Evolutionary conservation across 176 grass and related monocot genomes (phyloP).

Genomic region (Triticum dicoccoides): DNA sequence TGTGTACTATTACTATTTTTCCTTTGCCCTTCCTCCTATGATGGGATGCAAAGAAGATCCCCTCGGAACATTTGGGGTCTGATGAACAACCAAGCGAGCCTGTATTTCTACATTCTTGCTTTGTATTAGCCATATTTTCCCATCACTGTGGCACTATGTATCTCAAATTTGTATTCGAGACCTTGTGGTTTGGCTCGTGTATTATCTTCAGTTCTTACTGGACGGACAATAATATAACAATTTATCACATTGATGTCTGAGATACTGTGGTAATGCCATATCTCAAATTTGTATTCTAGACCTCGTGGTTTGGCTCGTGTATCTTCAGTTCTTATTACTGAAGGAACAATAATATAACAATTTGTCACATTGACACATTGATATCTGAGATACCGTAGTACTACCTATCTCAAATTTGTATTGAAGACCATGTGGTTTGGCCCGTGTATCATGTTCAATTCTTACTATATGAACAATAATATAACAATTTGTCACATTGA

Average conservation of each 20-base stretch:
- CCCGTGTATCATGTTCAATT: conserved; percentile 31
- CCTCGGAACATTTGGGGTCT: conserved; percentile 12
- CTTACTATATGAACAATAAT: neutral
- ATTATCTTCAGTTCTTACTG: conserved; percentile 12
- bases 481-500: neutral
- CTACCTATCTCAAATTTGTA: neutral
- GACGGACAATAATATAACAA: neutral
- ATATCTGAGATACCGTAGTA: too few species aligned
- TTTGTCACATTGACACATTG: too few species aligned
- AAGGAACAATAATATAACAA: too few species aligned
- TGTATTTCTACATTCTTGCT: neutral
- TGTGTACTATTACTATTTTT: neutral
- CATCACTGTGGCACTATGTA: neutral
- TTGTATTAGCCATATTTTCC: conserved; percentile 18
- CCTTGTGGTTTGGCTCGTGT: conserved; percentile 26
- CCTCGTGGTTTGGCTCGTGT: too few species aligned
- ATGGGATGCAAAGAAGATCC: neutral
- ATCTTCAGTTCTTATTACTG: too few species aligned
- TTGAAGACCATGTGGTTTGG: conserved; percentile 11
- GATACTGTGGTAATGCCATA: too few species aligned
- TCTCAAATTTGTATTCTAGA: too few species aligned
- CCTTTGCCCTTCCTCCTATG: neutral
- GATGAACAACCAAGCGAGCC: conserved; percentile 5
- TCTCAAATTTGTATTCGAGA: conserved; percentile 7
- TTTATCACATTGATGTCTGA: neutral